A percentile compares a stretch with the other conserved stretches of the same genome.
Evolutionary conservation across 345 rosid species (phyloP).

Genomic region (Salix dunnii): DNA sequence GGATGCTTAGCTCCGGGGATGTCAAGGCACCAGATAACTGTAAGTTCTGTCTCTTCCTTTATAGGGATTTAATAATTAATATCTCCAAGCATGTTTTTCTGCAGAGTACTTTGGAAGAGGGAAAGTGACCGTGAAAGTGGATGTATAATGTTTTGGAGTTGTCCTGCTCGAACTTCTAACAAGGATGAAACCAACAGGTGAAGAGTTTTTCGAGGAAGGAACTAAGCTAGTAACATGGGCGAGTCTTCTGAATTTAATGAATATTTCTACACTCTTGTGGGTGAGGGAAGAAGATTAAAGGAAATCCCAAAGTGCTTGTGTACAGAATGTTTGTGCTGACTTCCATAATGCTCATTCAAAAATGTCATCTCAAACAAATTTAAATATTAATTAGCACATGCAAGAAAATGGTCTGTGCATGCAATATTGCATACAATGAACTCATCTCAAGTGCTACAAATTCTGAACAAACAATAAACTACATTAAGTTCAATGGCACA

Average conservation of each 20-base stretch:
- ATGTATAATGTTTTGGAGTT: slow-evolving; percentile 85
- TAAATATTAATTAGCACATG: not conserved
- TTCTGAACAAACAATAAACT: not conserved
- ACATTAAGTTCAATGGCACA: not conserved
- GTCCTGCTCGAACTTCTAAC: slow-evolving; percentile 75
- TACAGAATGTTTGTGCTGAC: not conserved
- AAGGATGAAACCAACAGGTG: slow-evolving; percentile 73
- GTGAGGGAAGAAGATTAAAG: not conserved
- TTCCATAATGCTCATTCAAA: not conserved
- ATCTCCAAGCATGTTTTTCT: not conserved
- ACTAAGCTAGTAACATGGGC: slow-evolving; percentile 92
- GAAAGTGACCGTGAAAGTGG: slow-evolving; percentile 75
- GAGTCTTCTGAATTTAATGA: slow-evolving; percentile 5
- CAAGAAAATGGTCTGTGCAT: not conserved
- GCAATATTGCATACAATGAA: not conserved
- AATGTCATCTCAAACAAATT: not conserved
- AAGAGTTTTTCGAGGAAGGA: slow-evolving; percentile 78
- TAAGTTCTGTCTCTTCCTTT: not conserved
- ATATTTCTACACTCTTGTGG: not conserved
- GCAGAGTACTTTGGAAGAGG: slow-evolving; percentile 82
- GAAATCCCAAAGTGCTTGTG: not conserved
- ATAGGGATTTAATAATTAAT: not conserved
- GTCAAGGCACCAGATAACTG: not conserved
- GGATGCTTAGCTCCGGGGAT: slow-evolving; percentile 87
- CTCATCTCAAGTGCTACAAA: not conserved